Evolutionary conservation across 139 green algal species (phyloP), one percentile per base, ranked within the genome.

Genomic region (Haematococcus lacustris): DNA sequence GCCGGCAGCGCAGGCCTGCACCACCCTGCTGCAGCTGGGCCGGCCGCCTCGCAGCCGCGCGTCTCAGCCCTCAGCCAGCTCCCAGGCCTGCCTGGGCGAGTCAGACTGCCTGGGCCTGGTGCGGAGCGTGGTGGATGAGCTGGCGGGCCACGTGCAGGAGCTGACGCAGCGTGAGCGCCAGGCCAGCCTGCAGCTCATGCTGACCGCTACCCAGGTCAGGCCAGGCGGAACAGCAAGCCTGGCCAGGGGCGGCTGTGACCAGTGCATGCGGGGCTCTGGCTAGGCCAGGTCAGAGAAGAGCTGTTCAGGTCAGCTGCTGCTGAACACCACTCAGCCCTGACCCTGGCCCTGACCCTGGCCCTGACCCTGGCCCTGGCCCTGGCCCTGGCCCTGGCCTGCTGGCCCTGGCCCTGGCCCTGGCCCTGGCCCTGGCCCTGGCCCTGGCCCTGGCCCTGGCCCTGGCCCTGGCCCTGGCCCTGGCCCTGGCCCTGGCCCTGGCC

Each of bases 71-170:
- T n/a, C n/a, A 70, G 38, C 38, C 64, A 38, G 38, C 64, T 34
- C 7, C 3, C 38, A 30, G 5, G 64, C 23, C 40, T 28, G 26
- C 3, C 43, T 76, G 59, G 4, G 28, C 33, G 39, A 70, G 51
- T 17, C 43, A 28, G 40, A 70, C 70, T 59, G 40, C 3, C 6
- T 76, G 39, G 4, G 2, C 2, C 70, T 69, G 13, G 6, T 70
- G 59, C 60, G 67, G 7, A 40, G 7, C 62, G 38, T 37, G 43
- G 37, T 17, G 1, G 39, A 30, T 2, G 39, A 41, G 9, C 34
- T 76, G 71, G 38, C 33, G 28, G 26, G 13, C 51, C 64, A 78
- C 32, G 64, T 78, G 50, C 73, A 71, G n/a, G 34, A 51, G 30
- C 39, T 73, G 35, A 51, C 65, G 25, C 47, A 66, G 64, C 2